phyloP scores from a whole-genome alignment of 129 eudicot species.

The Centella asiatica region DNA sequence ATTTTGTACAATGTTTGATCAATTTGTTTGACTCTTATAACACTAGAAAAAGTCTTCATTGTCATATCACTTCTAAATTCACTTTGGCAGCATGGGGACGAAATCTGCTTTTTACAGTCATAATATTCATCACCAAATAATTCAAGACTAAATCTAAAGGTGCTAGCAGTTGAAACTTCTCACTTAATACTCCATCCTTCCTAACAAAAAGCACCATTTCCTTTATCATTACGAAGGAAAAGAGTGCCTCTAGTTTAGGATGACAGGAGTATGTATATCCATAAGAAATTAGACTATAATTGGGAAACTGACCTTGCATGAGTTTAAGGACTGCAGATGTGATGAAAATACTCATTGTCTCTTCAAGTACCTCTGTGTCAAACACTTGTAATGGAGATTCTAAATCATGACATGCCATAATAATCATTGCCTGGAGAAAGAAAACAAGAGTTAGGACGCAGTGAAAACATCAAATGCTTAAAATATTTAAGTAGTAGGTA shows the following conservation, averaged over 20 bases:
- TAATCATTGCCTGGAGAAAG: constrained; percentile 70
- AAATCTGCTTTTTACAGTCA: background rate
- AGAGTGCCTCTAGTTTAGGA: background rate
- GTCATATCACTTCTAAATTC: background rate
- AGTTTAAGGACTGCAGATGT: constrained; percentile 93
- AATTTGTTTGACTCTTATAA: too few species aligned
- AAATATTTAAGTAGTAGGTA: background rate
- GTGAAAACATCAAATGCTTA: too few species aligned
- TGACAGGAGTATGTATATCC: background rate
- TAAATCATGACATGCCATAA: constrained; percentile 81
- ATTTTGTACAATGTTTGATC: too few species aligned
- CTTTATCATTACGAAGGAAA: background rate
- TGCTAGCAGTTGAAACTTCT: background rate
- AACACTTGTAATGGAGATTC: constrained; percentile 73
- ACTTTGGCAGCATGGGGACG: background rate
- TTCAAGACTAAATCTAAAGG: background rate
- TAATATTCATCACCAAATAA: background rate
- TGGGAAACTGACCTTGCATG: constrained; percentile 49
- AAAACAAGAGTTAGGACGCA: background rate
- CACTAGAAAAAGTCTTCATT: too few species aligned
- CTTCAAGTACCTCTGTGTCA: constrained; percentile 76
- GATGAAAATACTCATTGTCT: constrained; percentile 90
- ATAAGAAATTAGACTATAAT: background rate
- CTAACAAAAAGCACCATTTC: background rate
- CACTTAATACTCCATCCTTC: background rate